Percentiles rank a stretch among this genome's conserved stretches.
Evolutionary conservation across 2,329 filamentous ascomycete genomes (phyloP).

Genomic region (Fusarium sp.): DNA sequence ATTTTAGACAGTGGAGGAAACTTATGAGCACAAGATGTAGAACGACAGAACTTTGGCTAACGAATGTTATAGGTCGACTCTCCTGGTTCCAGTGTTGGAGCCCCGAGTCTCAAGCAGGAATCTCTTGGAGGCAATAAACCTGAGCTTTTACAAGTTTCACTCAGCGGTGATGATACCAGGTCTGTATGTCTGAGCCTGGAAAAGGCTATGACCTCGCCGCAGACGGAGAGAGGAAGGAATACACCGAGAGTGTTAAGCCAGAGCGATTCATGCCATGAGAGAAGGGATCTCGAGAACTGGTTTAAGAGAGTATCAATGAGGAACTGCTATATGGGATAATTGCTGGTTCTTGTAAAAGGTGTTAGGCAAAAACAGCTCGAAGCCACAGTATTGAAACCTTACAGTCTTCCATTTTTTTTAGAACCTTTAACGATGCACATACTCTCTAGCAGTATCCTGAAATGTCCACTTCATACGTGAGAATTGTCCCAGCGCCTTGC

Average conservation of each 20-base stretch:
- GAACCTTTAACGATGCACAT: too few species aligned
- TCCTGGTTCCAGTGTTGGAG: not conserved
- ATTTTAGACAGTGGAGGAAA: too few species aligned
- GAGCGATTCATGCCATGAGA: too few species aligned
- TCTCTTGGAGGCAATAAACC: not conserved
- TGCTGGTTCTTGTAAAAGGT: not conserved
- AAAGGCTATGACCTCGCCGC: not conserved
- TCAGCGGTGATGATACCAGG: not conserved
- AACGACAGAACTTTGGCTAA: not conserved
- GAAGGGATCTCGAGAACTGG: not conserved
- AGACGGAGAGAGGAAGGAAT: not conserved
- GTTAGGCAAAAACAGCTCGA: too few species aligned
- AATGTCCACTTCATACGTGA: not conserved
- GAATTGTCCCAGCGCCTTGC: not conserved
- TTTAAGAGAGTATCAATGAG: not conserved
- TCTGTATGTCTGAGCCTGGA: not conserved
- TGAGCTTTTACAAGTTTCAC: not conserved
- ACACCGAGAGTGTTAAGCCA: not conserved
- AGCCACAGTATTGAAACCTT: accelerated
- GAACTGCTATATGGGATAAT: not conserved
- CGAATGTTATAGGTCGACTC: not conserved
- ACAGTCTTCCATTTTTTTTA: accelerated
- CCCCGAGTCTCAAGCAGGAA: not conserved
- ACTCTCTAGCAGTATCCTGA: not conserved
- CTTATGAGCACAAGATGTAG: too few species aligned